phyloP scores from a whole-genome alignment of 495 filamentous ascomycete species.

The Penicillium desertorum region DNA sequence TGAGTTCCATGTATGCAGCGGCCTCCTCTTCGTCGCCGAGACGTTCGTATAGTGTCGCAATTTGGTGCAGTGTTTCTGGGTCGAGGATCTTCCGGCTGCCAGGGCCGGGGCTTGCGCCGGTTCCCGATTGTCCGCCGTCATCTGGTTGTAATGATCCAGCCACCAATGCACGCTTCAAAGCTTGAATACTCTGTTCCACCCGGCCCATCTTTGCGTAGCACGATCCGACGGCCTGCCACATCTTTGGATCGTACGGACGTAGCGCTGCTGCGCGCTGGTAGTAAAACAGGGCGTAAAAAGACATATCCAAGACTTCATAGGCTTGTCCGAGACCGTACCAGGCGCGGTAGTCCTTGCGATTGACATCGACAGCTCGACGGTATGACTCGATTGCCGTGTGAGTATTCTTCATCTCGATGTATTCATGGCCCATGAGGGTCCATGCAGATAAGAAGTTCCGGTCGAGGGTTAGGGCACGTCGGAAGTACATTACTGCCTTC shows the following conservation, averaged over 20 bases:
- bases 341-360: conserved; percentile 93
- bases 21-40: conserved; percentile 74
- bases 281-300: conserved; percentile 94
- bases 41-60: conserved; percentile 84
- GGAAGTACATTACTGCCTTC: conserved; percentile 97
- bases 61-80: conserved; percentile 85
- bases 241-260: conserved; percentile 89
- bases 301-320: conserved; percentile 97
- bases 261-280: conserved; percentile 93
- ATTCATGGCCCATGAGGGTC: conserved; percentile 99
- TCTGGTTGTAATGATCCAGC: conserved; percentile 79
- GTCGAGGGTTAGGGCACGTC: conserved; percentile 91
- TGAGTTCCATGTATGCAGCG: conserved; percentile 90
- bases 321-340: conserved; percentile 98
- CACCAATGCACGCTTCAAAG: conserved; percentile 85
- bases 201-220: conserved; percentile 87
- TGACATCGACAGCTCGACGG: conserved; percentile 91
- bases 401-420: conserved; percentile 98
- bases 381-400: conserved; percentile 98
- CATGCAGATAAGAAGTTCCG: conserved; percentile 89
- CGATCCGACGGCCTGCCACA: conserved; percentile 95
- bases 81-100: conserved; percentile 64
- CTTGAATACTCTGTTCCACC: conserved; percentile 83
- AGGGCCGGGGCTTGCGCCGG: conserved; percentile 25
- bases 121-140: conserved; percentile 26